These are phyloP conservation scores for Mycena albidolilacea DNA, from an alignment of 768 basidiomycete genomes.

Conservation along the genomic window DNA sequence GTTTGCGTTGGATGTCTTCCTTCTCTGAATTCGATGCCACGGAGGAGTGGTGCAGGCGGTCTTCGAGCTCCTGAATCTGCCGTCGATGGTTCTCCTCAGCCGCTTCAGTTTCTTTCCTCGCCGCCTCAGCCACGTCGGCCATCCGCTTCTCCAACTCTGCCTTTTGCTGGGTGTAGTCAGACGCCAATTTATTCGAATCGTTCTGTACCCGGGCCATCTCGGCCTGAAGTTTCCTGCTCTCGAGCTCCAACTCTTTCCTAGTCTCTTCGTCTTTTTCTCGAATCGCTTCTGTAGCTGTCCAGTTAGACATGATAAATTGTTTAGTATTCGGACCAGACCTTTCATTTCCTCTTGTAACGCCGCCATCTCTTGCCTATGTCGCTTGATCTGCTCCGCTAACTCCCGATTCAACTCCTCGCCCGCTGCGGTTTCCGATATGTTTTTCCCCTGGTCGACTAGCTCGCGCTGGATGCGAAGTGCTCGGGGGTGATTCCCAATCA, in stretches of 20 bases:
- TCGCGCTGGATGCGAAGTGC: conserved; percentile 70
- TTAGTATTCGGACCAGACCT: conserved; percentile 25
- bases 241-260: conserved; percentile 59
- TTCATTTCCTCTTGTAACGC: conserved; percentile 64
- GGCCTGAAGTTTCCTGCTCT: conserved; percentile 58
- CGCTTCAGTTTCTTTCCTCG: conserved; percentile 34
- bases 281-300: conserved; percentile 50
- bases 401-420: conserved; percentile 68
- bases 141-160: conserved; percentile 47
- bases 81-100: conserved; percentile 36
- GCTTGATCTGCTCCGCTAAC: conserved; percentile 60
- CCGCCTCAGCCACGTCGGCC: conserved; percentile 44
- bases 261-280: conserved; percentile 63
- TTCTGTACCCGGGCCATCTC: conserved; percentile 59
- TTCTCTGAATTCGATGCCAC: conserved; percentile 35
- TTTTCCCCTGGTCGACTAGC: conserved; percentile 63
- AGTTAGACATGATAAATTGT: not conserved
- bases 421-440: conserved; percentile 67
- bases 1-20: conserved; percentile 29
- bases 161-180: conserved; percentile 57
- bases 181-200: conserved; percentile 57
- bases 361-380: conserved; percentile 64
- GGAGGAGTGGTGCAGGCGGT: conserved; percentile 31
- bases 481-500: conserved; percentile 58
- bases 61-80: conserved; percentile 41